These are phyloP conservation scores for Stachybotrys elegans DNA, from an alignment of 2,329 filamentous ascomycete genomes.

Conservation along the genomic window DNA sequence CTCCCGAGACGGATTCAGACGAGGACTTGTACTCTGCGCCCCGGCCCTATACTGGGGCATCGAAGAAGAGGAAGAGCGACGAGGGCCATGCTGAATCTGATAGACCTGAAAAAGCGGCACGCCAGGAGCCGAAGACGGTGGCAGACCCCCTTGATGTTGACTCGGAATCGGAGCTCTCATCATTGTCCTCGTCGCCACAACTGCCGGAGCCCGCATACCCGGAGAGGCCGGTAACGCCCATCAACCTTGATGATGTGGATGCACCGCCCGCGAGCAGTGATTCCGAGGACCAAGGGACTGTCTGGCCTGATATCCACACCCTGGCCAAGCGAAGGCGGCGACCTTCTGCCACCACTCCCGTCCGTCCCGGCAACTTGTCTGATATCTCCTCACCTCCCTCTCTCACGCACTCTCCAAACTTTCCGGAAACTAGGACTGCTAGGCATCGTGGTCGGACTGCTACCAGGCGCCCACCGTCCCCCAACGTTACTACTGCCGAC, in stretches of 20 bases:
- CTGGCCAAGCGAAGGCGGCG: slow-evolving; percentile 42
- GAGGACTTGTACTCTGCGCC: too few relatives aligned
- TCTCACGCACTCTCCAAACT: slow-evolving; percentile 62
- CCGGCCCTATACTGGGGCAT: slow-evolving; percentile 28
- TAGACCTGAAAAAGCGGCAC: slow-evolving; percentile 30
- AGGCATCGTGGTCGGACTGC: slow-evolving; percentile 24
- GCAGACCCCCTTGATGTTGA: slow-evolving; percentile 7
- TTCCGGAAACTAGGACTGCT: slow-evolving; percentile 21
- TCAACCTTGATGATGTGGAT: slow-evolving; percentile 43
- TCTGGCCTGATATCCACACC: slow-evolving; percentile 48
- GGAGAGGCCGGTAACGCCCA: slow-evolving; percentile 34
- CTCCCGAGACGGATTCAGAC: slow-evolving; percentile 16
- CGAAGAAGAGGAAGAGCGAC: slow-evolving; percentile 51
- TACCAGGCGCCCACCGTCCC: slow-evolving; percentile 27
- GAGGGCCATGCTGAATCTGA: slow-evolving; percentile 34
- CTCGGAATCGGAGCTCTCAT: slow-evolving; percentile 22
- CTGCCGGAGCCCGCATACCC: slow-evolving; percentile 16
- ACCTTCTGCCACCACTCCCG: slow-evolving; percentile 30
- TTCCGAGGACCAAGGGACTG: slow-evolving; percentile 36
- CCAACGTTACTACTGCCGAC: slow-evolving; percentile 48
- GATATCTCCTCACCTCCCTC: slow-evolving; percentile 61
- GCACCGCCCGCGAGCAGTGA: slow-evolving; percentile 53
- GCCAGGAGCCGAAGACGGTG: slow-evolving; percentile 14
- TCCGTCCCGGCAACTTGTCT: slow-evolving; percentile 37
- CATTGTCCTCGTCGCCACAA: slow-evolving; percentile 29